phyloP scores from a whole-genome alignment of 2,329 filamentous ascomycete genomes.

The Colletotrichum sidae region DNA sequence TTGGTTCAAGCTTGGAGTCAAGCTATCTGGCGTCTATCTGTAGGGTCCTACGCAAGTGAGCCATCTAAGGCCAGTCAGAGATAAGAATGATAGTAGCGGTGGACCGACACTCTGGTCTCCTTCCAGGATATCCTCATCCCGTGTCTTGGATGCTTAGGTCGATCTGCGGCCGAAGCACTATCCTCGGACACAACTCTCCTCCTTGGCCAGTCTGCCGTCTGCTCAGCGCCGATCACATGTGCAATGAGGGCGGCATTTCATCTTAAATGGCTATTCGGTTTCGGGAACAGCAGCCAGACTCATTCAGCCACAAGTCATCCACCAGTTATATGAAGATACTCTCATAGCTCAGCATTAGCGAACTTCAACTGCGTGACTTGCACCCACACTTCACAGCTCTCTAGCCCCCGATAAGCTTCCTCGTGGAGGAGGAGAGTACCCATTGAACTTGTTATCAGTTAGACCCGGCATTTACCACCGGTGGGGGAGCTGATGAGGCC shows the following conservation, averaged over 20 bases:
- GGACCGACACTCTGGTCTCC: not conserved
- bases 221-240: not conserved
- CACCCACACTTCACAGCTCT: too few species aligned
- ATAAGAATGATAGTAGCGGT: slow-evolving; percentile 20
- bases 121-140: not conserved
- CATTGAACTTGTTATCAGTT: not conserved
- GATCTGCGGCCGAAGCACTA: slow-evolving; percentile 5
- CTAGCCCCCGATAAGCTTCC: too few species aligned
- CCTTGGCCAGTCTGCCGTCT: not conserved
- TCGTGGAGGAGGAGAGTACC: not conserved
- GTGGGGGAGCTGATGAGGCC: not conserved
- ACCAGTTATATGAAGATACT: too few species aligned
- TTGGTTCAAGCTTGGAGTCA: too few species aligned
- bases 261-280: not conserved
- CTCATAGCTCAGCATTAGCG: too few species aligned
- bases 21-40: not conserved
- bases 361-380: too few species aligned
- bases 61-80: not conserved
- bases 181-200: not conserved
- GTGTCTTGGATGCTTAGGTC: not conserved
- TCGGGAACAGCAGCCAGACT: not conserved
- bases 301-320: not conserved
- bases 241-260: not conserved
- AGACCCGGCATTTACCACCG: slow-evolving; percentile 3
- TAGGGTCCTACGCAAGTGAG: not conserved